These are phyloP conservation scores for Fusarium sarcochroum DNA, from an alignment of 2,329 filamentous ascomycete genomes.

Conservation along the genomic window DNA sequence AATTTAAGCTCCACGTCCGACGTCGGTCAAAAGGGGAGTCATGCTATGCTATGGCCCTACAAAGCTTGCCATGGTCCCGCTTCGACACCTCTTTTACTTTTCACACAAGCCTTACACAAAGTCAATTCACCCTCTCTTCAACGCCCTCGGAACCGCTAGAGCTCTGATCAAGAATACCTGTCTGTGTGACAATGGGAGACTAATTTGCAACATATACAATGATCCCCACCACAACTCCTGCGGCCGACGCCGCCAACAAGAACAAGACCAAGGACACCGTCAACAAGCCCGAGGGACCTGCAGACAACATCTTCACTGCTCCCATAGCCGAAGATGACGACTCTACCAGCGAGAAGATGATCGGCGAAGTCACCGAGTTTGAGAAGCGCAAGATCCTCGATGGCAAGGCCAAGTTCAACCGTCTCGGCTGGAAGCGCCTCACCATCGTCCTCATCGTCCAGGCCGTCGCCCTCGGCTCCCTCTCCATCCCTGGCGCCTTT, in stretches of 20 bases:
- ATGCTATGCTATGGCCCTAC: conserved; percentile 16
- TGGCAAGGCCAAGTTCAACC: conserved; percentile 44
- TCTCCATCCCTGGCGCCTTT: conserved; percentile 45
- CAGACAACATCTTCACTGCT: conserved; percentile 27
- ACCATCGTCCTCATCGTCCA: conserved; percentile 47
- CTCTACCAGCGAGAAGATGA: conserved; percentile 43
- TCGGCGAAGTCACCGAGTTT: conserved; percentile 44
- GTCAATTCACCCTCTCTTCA: not conserved
- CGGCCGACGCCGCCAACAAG: conserved; percentile 34
- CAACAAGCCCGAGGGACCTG: conserved; percentile 12
- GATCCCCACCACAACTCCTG: conserved; percentile 37
- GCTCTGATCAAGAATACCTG: conserved; percentile 13
- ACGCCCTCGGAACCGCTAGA: conserved; percentile 1
- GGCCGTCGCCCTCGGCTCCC: conserved; percentile 44
- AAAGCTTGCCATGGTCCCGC: conserved; percentile 33
- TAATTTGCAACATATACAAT: conserved; percentile 27
- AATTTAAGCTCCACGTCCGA: conserved; percentile 26
- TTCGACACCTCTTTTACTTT: not conserved
- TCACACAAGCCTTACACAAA: not conserved
- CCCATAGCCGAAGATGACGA: conserved; percentile 23
- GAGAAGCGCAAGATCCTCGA: conserved; percentile 46
- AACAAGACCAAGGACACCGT: conserved; percentile 17
- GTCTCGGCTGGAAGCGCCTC: conserved; percentile 46
- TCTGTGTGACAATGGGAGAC: conserved; percentile 44
- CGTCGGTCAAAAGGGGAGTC: conserved; percentile 35